Conservation (phyloP, 2,329 filamentous ascomycete genomes). For the Aspergillus aculeatinus region DNA sequence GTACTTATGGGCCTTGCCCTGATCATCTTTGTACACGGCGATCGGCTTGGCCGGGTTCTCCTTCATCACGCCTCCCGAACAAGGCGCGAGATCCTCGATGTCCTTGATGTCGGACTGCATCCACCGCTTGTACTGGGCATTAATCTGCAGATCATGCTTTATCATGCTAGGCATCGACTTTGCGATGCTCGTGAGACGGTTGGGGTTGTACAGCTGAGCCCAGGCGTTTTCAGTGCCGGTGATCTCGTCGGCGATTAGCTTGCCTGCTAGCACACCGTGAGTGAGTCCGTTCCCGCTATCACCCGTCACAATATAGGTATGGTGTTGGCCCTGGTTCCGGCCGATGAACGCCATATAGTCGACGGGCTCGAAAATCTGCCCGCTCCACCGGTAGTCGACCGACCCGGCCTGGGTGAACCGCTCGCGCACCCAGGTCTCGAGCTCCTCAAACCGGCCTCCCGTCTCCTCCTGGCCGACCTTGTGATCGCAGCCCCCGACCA, state of each 20-base stretch:
- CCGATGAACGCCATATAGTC: slow-evolving; percentile 59
- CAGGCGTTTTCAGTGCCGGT: slow-evolving; percentile 51
- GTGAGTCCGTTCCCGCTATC: slow-evolving; percentile 60
- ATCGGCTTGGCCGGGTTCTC: slow-evolving; percentile 47
- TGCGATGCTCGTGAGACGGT: slow-evolving; percentile 45
- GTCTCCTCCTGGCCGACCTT: slow-evolving; percentile 56
- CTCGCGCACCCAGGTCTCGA: slow-evolving; percentile 55
- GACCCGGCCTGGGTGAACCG: slow-evolving; percentile 52
- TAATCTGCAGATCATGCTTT: slow-evolving; percentile 55
- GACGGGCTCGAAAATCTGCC: slow-evolving; percentile 57
- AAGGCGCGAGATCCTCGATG: slow-evolving; percentile 54
- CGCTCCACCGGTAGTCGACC: slow-evolving; percentile 58
- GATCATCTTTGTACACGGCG: slow-evolving; percentile 58
- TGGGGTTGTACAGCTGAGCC: slow-evolving; percentile 53
- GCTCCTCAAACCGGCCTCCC: slow-evolving; percentile 49
- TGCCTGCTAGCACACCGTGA: slow-evolving; percentile 54
- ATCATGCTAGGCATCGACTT: slow-evolving; percentile 50
- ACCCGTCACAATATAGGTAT: slow-evolving; percentile 56
- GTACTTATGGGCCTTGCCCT: slow-evolving; percentile 51
- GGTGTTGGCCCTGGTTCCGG: slow-evolving; percentile 52
- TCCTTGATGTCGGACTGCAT: slow-evolving; percentile 55
- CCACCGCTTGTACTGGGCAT: slow-evolving; percentile 57
- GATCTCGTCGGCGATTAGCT: slow-evolving; percentile 56
- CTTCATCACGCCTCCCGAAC: slow-evolving; percentile 56
- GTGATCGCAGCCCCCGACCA: slow-evolving; percentile 59